These are phyloP conservation scores for Didymella pinodella DNA, from an alignment of 2,329 filamentous ascomycete genomes.

Conservation along the genomic window DNA sequence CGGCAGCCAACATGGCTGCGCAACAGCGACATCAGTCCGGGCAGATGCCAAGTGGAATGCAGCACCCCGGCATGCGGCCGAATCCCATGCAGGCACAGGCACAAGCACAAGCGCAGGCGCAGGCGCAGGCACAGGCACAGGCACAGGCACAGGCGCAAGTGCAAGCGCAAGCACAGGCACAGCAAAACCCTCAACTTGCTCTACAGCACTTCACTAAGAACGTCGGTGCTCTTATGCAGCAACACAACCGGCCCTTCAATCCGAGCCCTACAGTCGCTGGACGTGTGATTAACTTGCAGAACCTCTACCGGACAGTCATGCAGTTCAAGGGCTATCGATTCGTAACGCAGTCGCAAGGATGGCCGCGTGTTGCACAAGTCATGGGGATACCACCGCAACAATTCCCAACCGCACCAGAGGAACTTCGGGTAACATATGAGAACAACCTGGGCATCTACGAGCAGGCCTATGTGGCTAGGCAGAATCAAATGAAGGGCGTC, in stretches of 20 bases:
- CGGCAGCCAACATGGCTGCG: slow-evolving; percentile 51
- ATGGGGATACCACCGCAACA: slow-evolving; percentile 54
- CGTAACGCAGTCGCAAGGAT: slow-evolving; percentile 73
- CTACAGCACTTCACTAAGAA: slow-evolving; percentile 68
- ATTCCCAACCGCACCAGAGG: slow-evolving; percentile 69
- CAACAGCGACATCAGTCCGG: slow-evolving; percentile 50
- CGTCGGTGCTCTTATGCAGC: slow-evolving; percentile 78
- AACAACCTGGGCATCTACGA: slow-evolving; percentile 81
- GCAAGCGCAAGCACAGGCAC: slow-evolving; percentile 15
- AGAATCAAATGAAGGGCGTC: slow-evolving; percentile 55
- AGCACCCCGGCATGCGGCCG: slow-evolving; percentile 46
- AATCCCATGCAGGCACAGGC: slow-evolving; percentile 42
- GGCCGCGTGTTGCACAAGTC: slow-evolving; percentile 72
- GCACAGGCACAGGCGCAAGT: slow-evolving; percentile 20
- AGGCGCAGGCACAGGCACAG: slow-evolving; percentile 34
- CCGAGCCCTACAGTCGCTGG: slow-evolving; percentile 76
- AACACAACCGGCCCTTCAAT: slow-evolving; percentile 76
- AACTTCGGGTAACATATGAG: slow-evolving; percentile 77
- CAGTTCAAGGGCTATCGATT: slow-evolving; percentile 80
- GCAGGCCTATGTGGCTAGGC: slow-evolving; percentile 67
- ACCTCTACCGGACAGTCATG: slow-evolving; percentile 79
- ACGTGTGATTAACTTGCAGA: slow-evolving; percentile 75
- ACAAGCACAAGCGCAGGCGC: slow-evolving; percentile 31
- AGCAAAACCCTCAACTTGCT: slow-evolving; percentile 33
- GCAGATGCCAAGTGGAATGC: slow-evolving; percentile 48